Conservation (phyloP, 768 basidiomycete species). For the Lactarius quietus region DNA sequence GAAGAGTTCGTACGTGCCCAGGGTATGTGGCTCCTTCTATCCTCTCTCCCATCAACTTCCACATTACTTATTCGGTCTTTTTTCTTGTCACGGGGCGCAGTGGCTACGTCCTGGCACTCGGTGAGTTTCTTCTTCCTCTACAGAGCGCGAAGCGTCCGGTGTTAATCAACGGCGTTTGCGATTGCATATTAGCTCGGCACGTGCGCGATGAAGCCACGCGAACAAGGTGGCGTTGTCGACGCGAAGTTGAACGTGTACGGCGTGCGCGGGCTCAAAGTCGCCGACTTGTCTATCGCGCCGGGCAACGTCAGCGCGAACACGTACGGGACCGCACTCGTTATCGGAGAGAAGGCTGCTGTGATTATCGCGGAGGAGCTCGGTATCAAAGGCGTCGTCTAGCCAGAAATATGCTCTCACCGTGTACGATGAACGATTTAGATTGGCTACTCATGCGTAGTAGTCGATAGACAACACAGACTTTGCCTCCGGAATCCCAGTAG, state of each 20-base stretch:
- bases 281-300: conserved; percentile 40
- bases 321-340: conserved; percentile 40
- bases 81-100: neutral
- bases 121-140: conserved; percentile 29
- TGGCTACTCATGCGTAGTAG: neutral
- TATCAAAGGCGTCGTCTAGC: conserved; percentile 38
- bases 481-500: neutral
- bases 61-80: neutral
- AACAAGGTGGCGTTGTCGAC: conserved; percentile 61
- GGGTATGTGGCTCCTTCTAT: neutral
- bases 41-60: neutral
- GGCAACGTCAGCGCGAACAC: conserved; percentile 42
- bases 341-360: conserved; percentile 61
- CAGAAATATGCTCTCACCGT: neutral
- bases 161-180: neutral
- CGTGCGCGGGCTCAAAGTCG: conserved; percentile 53
- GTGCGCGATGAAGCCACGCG: conserved; percentile 60
- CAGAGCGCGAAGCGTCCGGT: neutral
- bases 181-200: conserved; percentile 45
- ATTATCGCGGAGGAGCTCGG: conserved; percentile 55
- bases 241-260: conserved; percentile 60
- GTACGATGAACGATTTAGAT: neutral
- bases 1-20: conserved; percentile 30
- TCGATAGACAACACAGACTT: neutral
- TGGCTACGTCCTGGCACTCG: conserved; percentile 15